Evolutionary conservation across 352 stramenopile genomes (phyloP).

Genomic region (Globisporangium echinulatum): DNA sequence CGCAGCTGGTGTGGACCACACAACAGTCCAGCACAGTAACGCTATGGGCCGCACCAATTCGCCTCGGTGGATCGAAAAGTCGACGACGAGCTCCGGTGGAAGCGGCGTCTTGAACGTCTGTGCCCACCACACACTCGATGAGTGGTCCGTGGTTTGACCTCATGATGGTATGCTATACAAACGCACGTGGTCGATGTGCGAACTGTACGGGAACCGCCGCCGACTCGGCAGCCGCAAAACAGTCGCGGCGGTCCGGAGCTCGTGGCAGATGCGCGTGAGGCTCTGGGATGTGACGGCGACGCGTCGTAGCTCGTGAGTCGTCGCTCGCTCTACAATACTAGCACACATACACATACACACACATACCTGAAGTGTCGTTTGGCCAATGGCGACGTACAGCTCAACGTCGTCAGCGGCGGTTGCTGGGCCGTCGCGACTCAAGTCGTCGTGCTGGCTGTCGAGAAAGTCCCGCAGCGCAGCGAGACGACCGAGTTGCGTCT

Average conservation of each 20-base stretch:
- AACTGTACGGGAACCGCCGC: slow-evolving; percentile 75
- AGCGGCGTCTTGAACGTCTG: slow-evolving; percentile 70
- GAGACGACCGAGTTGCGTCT: slow-evolving; percentile 46
- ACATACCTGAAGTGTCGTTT: slow-evolving; percentile 34
- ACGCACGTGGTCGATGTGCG: slow-evolving; percentile 72
- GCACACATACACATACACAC: not conserved
- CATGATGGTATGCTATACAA: not conserved
- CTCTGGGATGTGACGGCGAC: slow-evolving; percentile 9
- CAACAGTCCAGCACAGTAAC: not conserved
- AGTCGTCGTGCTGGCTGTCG: slow-evolving; percentile 28
- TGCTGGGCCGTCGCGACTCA: slow-evolving; percentile 27
- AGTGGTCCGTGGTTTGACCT: not conserved
- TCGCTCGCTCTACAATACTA: not conserved
- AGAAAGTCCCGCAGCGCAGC: slow-evolving; percentile 47
- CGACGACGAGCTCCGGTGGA: slow-evolving; percentile 66
- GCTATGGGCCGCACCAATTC: slow-evolving; percentile 38
- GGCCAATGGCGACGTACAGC: slow-evolving; percentile 44
- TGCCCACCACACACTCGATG: not conserved
- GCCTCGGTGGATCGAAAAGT: slow-evolving; percentile 79
- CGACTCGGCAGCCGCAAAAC: slow-evolving; percentile 68
- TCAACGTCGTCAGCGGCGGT: slow-evolving; percentile 50
- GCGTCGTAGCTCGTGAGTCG: no score
- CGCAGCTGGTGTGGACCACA: not conserved
- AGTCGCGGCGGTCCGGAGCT: slow-evolving; percentile 63
- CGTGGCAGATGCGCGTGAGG: slow-evolving; percentile 45